Percentiles rank a stretch among this genome's conserved stretches.
These are phyloP conservation scores for Paecilomyces sp. DNA, from an alignment of 2,329 filamentous ascomycete genomes.

Conservation along the genomic window DNA sequence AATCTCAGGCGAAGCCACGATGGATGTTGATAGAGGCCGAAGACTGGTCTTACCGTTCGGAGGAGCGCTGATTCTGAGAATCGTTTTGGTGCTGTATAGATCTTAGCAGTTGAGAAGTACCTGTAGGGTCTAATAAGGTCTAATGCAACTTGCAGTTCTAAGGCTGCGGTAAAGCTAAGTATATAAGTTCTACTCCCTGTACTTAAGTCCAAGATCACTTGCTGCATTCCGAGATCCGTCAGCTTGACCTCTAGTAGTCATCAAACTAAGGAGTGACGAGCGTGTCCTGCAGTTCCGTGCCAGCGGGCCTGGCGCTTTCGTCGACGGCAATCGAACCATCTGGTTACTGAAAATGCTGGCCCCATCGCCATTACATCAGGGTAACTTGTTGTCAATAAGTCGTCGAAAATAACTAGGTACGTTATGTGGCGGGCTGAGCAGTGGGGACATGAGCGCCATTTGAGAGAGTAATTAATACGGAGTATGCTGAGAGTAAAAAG, in stretches of 20 bases:
- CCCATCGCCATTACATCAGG: background rate
- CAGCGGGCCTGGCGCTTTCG: background rate
- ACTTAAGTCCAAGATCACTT: background rate
- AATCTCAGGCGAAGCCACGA: background rate
- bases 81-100: background rate
- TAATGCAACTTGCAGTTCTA: background rate
- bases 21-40: no score
- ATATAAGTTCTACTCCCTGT: background rate
- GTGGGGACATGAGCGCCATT: background rate
- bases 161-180: background rate
- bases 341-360: background rate
- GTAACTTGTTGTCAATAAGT: background rate
- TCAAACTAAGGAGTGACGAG: background rate
- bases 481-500: no score
- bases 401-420: no score
- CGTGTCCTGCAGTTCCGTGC: background rate
- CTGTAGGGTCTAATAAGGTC: no score
- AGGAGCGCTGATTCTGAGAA: no score
- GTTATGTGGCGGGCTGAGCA: background rate
- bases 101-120: background rate
- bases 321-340: background rate
- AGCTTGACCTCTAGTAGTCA: background rate
- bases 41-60: no score
- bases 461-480: background rate
- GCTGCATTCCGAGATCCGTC: background rate